Conservation (phyloP, 2,329 filamentous ascomycete species). For the Ascochyta lentis region DNA sequence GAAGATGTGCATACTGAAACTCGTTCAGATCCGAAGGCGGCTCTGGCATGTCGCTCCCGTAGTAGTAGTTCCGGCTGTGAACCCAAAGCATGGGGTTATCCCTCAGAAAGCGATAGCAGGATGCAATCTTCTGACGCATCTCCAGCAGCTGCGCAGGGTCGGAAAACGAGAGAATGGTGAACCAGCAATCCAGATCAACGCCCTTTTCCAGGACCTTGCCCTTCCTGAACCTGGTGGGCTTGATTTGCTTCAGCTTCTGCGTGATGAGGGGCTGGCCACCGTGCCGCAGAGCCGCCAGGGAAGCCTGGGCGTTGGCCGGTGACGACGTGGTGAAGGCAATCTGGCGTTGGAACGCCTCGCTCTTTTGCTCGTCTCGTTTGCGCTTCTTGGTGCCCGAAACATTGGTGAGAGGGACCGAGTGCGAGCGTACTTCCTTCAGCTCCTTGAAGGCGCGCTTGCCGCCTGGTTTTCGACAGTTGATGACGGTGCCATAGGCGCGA, state of each 20-base stretch:
- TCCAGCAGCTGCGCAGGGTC: slow-evolving; percentile 45
- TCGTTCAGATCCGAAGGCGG: slow-evolving; percentile 47
- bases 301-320: slow-evolving; percentile 9
- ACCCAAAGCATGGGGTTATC: slow-evolving; percentile 49
- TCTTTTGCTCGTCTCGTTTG: slow-evolving; percentile 18
- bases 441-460: slow-evolving; percentile 34
- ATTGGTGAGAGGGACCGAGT: slow-evolving; percentile 39
- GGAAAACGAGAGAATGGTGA: slow-evolving; percentile 45
- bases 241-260: slow-evolving; percentile 32
- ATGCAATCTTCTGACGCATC: slow-evolving; percentile 45
- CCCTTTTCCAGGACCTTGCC: slow-evolving; percentile 35
- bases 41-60: slow-evolving; percentile 42
- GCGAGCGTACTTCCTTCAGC: slow-evolving; percentile 38
- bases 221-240: slow-evolving; percentile 38
- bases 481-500: slow-evolving; percentile 42
- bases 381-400: slow-evolving; percentile 37
- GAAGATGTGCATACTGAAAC: slow-evolving; percentile 49
- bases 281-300: slow-evolving; percentile 1
- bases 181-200: slow-evolving; percentile 45
- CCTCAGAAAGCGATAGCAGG: slow-evolving; percentile 43
- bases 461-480: slow-evolving; percentile 43
- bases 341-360: slow-evolving; percentile 11
- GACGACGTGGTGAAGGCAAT: slow-evolving; percentile 6
- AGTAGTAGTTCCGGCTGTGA: slow-evolving; percentile 44
- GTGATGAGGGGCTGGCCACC: slow-evolving; percentile 21